Conservation (phyloP, 139 green algal species). For the Coccomyxa sp. region DNA sequence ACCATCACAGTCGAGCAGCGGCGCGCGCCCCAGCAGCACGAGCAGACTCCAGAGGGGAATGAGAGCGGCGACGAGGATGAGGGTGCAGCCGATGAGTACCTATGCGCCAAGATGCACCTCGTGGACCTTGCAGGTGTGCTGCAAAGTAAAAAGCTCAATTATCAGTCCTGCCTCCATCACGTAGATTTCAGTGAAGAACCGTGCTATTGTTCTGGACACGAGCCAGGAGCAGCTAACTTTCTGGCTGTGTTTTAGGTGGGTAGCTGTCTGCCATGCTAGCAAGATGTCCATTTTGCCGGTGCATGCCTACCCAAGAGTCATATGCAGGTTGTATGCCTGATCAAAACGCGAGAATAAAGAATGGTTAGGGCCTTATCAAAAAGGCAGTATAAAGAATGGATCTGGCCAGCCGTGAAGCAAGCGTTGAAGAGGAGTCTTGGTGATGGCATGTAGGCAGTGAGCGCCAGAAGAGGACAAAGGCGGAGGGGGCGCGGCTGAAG, state of each 20-base stretch:
- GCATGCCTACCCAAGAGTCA: no score
- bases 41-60: slow-evolving; percentile 11
- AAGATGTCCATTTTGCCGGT: no score
- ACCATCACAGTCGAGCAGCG: slow-evolving; percentile 95
- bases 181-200: no score
- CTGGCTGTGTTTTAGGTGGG: not conserved
- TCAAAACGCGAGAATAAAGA: no score
- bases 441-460: slow-evolving; percentile 69
- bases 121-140: slow-evolving; percentile 56
- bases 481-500: slow-evolving; percentile 67
- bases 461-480: slow-evolving; percentile 89
- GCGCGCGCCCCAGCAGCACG: slow-evolving; percentile 6
- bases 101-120: slow-evolving; percentile 93
- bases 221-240: no score
- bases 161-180: no score
- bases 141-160: not conserved
- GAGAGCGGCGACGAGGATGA: slow-evolving; percentile 37
- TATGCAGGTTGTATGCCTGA: no score
- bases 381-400: not conserved
- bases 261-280: not conserved
- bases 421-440: no score
- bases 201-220: no score
- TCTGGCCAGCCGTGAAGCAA: not conserved
- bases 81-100: slow-evolving; percentile 59
- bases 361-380: no score